These are phyloP conservation scores for Claviceps sp. DNA, from an alignment of 2,329 filamentous ascomycete species.

Conservation along the genomic window DNA sequence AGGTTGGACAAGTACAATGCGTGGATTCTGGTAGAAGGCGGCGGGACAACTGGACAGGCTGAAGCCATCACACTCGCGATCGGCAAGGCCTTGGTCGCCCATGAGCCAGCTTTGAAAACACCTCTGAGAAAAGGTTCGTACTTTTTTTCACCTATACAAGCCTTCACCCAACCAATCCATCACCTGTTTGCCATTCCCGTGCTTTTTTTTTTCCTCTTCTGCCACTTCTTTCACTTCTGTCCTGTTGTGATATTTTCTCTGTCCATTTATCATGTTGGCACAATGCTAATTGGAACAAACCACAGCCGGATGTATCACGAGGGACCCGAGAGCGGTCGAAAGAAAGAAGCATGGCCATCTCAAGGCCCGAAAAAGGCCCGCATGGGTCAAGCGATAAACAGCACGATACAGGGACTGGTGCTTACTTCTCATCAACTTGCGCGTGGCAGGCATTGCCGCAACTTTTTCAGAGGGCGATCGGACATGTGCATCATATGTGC, in stretches of 20 bases:
- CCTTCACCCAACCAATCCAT: not conserved
- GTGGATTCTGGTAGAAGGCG: conserved; percentile 72
- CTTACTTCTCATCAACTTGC: not conserved
- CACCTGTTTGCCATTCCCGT: not conserved
- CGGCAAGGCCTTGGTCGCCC: conserved; percentile 73
- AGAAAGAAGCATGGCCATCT: conserved; percentile 94
- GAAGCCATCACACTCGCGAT: conserved; percentile 87
- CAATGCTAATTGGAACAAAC: not conserved
- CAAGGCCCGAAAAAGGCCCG: conserved; percentile 95
- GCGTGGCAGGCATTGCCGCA: not conserved
- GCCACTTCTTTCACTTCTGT: not conserved
- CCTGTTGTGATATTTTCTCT: not conserved
- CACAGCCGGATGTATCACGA: conserved; percentile 78
- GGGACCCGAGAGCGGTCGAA: conserved; percentile 84
- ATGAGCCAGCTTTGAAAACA: conserved; percentile 86
- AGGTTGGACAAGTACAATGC: conserved; percentile 94
- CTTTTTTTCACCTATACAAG: conserved; percentile 1
- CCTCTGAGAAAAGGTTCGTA: conserved; percentile 73
- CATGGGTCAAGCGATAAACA: conserved; percentile 78
- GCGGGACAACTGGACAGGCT: conserved; percentile 87
- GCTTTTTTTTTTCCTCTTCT: not conserved
- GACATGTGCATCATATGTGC: not conserved
- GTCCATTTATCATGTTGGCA: too few relatives aligned
- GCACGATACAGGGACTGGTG: not conserved
- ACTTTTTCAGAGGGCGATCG: not conserved